A percentile compares a stretch with the other conserved stretches of the same genome.
Evolutionary conservation across 116 monocot genomes (phyloP).

Genomic region (Cymodocea nodosa): DNA sequence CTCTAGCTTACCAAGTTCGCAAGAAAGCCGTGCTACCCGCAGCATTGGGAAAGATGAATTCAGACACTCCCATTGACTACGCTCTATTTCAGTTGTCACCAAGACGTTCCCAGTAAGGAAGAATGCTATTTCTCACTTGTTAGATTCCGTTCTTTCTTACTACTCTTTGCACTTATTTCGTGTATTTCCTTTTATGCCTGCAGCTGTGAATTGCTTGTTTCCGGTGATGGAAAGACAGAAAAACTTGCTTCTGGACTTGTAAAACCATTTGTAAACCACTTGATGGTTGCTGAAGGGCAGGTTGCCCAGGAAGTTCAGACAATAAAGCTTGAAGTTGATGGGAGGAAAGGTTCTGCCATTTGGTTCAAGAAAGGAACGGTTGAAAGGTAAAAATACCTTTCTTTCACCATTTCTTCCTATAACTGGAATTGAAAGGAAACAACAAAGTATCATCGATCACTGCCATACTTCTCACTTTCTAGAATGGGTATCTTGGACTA

Average conservation of each 20-base stretch:
- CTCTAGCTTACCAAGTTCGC: background rate
- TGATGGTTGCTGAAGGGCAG: conserved; percentile 65
- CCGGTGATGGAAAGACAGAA: conserved; percentile 44
- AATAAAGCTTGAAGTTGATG: conserved; percentile 60
- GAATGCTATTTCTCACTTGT: background rate
- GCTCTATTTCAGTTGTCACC: conserved; percentile 96
- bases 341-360: conserved; percentile 24
- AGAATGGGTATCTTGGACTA: no score
- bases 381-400: conserved; percentile 47
- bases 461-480: background rate
- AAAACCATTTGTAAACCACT: conserved; percentile 50
- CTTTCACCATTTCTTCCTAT: no score
- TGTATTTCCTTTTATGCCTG: conserved; percentile 5
- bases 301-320: conserved; percentile 20
- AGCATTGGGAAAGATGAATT: conserved; percentile 28
- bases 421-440: background rate
- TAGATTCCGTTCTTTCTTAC: background rate
- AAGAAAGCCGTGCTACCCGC: background rate
- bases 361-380: conserved; percentile 98
- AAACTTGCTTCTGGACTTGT: conserved; percentile 52
- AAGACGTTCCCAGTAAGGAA: conserved; percentile 39
- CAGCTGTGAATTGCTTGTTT: conserved; percentile 62
- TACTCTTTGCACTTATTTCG: background rate
- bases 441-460: background rate
- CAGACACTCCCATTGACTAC: conserved; percentile 57